Base-by-base conservation (phyloP, 2,329 filamentous ascomycete species). In the Zymoseptoria tritici region DNA sequence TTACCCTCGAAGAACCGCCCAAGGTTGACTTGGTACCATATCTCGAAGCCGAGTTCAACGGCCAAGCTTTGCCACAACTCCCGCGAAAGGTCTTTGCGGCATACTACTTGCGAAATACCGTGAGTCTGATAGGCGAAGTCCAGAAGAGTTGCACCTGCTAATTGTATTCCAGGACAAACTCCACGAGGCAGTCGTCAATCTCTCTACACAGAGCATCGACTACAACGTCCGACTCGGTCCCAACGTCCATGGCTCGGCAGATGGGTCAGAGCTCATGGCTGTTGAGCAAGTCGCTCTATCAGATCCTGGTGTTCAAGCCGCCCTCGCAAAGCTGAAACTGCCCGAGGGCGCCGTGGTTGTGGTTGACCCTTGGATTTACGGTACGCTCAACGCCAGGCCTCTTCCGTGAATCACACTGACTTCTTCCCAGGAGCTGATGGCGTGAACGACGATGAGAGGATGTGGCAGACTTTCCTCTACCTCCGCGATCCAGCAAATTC, bases 361-460 rank as follows among this genome's bases (percentile, higher is more conserved):
- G 62, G 77, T 79, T 55, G 84, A 85, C 63, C 83, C 83, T 0
- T 91, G 88, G 88, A 89, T 89, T 46, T 91, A 90, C 63, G 83
- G 81, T 71, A 6, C 2, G 36, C 36, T 46, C 36, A 16, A 46
- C 13, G 36, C 13, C 3, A 13, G 21, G 6, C 9, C 19, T 52
- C 8, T 57, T 24, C 9, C 49, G 13, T 2, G 20, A 24, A 9
- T n/a, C 1, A n/a, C 13, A 16, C 36, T 46, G 36, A 46, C 36
- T 6, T 1, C 5, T 6, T 16, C 2, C 49, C 54, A 68, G 74
- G 78, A 8, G 73, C 77, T 9, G 78, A 80, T 66, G 79, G 78
- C n/a, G 66, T 80, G 49, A 70, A 74, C 57, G 78, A 81, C 56
- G 76, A 79, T 56, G 74, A 78, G 9, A 70, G 78, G 19, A 63